phyloP scores from a whole-genome alignment of 441 rosid genomes.

The Sinapis alba region DNA sequence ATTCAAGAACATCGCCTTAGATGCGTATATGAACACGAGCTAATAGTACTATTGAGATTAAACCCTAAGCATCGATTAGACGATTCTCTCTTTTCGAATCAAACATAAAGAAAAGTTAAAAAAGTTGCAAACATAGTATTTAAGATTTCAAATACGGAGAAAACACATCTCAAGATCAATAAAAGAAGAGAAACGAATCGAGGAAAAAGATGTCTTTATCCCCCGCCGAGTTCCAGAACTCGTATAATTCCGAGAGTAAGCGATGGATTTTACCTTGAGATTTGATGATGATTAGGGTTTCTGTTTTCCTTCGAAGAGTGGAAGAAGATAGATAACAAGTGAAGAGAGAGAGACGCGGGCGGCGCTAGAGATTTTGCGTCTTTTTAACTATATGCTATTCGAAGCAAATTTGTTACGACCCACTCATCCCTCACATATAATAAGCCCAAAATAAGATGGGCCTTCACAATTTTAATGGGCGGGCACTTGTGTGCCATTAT shows the following conservation, averaged over 20 bases:
- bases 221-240: not conserved
- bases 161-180: not conserved
- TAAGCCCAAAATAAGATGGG: not conserved
- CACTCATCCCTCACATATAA: not conserved
- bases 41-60: constrained; percentile 2
- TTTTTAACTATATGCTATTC: not conserved
- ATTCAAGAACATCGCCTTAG: constrained; percentile 45
- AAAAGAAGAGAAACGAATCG: not conserved
- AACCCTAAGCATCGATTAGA: constrained; percentile 11
- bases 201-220: not conserved
- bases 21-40: not conserved
- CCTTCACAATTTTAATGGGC: not conserved
- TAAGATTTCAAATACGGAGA: not conserved
- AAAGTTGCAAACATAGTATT: not conserved
- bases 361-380: constrained; percentile 33
- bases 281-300: constrained; percentile 22
- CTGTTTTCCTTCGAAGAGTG: constrained; percentile 7
- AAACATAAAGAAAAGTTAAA: not conserved
- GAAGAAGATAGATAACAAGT: constrained; percentile 25
- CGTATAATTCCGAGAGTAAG: not conserved
- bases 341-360: constrained; percentile 26
- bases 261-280: constrained; percentile 33
- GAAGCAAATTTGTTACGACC: not conserved
- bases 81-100: not conserved
- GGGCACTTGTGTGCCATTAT: too few species aligned